phyloP scores from a whole-genome alignment of 2,329 filamentous ascomycete genomes.

The Stromatinia cepivora region DNA sequence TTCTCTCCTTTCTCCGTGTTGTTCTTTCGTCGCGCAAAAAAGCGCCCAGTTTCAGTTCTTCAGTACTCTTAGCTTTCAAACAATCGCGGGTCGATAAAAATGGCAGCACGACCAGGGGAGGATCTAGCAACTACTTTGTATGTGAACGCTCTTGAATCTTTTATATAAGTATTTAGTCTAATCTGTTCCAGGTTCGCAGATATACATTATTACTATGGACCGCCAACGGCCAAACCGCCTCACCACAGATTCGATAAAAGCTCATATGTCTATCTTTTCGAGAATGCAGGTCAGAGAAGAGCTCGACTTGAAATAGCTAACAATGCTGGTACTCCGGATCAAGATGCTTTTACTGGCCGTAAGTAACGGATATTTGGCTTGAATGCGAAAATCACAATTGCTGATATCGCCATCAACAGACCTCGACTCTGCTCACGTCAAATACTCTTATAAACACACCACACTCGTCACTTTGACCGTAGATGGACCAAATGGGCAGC shows the following conservation, averaged over 20 bases:
- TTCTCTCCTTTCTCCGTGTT: neutral
- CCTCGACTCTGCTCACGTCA: conserved; percentile 63
- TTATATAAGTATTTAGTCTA: conserved; percentile 21
- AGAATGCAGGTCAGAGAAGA: conserved; percentile 65
- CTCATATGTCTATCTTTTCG: conserved; percentile 79
- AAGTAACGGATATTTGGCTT: conserved; percentile 42
- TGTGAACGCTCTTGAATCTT: conserved; percentile 41
- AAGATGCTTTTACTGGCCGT: conserved; percentile 79
- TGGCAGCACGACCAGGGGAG: conserved; percentile 51
- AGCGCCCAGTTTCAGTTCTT: conserved; percentile 1
- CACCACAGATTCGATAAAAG: conserved; percentile 80
- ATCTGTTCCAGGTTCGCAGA: conserved; percentile 64
- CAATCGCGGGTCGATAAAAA: conserved; percentile 36
- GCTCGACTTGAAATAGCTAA: conserved; percentile 78
- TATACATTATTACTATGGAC: conserved; percentile 75
- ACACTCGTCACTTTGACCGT: conserved; percentile 68
- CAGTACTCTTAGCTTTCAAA: conserved; percentile 7
- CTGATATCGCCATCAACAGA: conserved; percentile 46
- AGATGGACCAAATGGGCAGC: conserved; percentile 45
- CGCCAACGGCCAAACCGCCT: conserved; percentile 64
- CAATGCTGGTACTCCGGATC: conserved; percentile 69
- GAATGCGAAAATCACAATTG: conserved; percentile 22
- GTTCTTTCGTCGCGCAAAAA: conserved; percentile 5
- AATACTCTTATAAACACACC: conserved; percentile 73
- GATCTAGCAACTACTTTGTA: conserved; percentile 54